A percentile compares a stretch with the other conserved stretches of the same genome.
These are phyloP conservation scores for Pythium periplocum DNA, from an alignment of 352 stramenopile species.

Conservation along the genomic window DNA sequence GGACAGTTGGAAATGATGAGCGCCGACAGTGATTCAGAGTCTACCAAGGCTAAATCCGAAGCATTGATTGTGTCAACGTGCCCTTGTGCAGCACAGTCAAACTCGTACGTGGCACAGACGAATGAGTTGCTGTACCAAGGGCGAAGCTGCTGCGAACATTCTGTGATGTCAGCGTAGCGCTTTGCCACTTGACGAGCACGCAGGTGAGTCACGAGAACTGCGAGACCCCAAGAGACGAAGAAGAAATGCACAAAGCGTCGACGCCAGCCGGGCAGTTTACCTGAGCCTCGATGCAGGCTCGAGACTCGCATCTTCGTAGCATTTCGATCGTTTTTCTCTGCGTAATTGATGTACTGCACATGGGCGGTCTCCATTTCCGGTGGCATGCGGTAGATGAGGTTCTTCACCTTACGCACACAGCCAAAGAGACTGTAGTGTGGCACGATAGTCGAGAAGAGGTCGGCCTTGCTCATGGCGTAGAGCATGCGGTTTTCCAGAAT, in stretches of 20 bases:
- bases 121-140: conserved; percentile 28
- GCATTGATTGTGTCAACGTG: conserved; percentile 18
- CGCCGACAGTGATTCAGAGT: conserved; percentile 18
- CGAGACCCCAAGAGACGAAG: conserved; percentile 27
- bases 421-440: conserved; percentile 19
- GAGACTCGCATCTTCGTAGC: too few relatives aligned
- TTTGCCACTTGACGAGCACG: conserved; percentile 21
- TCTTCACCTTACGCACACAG: conserved; percentile 15
- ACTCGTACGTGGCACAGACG: conserved; percentile 28
- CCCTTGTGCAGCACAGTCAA: conserved; percentile 25
- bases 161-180: conserved; percentile 12
- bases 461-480: conserved; percentile 17
- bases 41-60: conserved; percentile 15
- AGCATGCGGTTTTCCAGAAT: conserved; percentile 21
- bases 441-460: conserved; percentile 16
- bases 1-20: conserved; percentile 30
- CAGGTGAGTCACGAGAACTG: conserved; percentile 26
- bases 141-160: conserved; percentile 25
- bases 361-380: conserved; percentile 8
- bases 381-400: conserved; percentile 11
- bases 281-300: neutral
- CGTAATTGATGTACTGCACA: conserved; percentile 3
- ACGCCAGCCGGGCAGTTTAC: conserved; percentile 18
- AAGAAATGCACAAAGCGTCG: conserved; percentile 25
- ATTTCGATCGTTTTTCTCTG: too few relatives aligned